Base-by-base conservation (phyloP, 352 stramenopile genomes). In the Globisporangium nodosum region DNA sequence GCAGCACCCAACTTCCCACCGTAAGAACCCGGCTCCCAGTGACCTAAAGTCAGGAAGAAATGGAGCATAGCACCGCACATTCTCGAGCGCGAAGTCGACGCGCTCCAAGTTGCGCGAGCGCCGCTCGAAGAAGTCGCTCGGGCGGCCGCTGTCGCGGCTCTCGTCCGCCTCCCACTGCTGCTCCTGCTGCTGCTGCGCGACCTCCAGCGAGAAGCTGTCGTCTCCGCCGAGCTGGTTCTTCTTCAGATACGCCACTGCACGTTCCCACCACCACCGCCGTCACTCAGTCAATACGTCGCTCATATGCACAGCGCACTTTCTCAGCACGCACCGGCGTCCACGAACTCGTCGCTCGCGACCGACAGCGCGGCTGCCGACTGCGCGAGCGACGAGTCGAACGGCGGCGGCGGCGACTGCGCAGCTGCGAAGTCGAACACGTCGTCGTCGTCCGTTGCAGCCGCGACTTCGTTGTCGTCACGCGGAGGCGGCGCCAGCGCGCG, bases 71-170 rank as follows among this genome's bases (percentile, higher is more conserved):
- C 24, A 3, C 49, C 43, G 31, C 52, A 61, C 60, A 49, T 58
- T 39, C n/a, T 61, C 30, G 18, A 66, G 54, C 31, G 80, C 81
- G 16, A 92, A 85, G 43, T 90, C 74, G 35, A 92, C 82, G 20
- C 71, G 65, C 18, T 90, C 76, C 60, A 92, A 67, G 61, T 85
- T 84, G 16, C 82, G 74, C n/a, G 82, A 92, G 35, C 78, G 83
- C 24, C 69, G 69, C 48, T 89, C 69, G 33, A 92, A 92, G 33
- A 90, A 90, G 50, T 87, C 77, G 48, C 81, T 91, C 24, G 76
- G 71, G 0, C 81, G 68, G 59, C 49, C 77, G 48, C 81, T 91
- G 24, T 74, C 70, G 0, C 81, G 68, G 59, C 49, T 61, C n/a
- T 58, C 57, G 48, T 77, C 68, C 46, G 65, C 56, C 24, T 76